These are phyloP conservation scores for Ochromonadaceae sp. DNA, from an alignment of 352 stramenopile genomes.

Conservation along the genomic window DNA sequence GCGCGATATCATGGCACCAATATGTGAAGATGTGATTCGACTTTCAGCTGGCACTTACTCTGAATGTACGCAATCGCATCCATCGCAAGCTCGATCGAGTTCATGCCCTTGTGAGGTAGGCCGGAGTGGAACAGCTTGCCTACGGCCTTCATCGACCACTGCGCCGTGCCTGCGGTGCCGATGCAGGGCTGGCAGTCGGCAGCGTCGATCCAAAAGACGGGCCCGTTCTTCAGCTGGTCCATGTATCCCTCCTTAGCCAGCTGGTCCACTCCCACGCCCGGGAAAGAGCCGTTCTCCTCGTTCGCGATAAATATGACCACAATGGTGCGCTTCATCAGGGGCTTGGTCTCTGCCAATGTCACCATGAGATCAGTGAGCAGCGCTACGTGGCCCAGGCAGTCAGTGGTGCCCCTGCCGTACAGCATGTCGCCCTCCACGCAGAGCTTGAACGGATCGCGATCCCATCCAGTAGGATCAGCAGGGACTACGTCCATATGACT, in stretches of 20 bases:
- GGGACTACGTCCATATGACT: conserved; percentile 77
- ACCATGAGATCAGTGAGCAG: conserved; percentile 29
- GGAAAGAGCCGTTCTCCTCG: conserved; percentile 49
- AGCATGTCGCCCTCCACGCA: conserved; percentile 71
- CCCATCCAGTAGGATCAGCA: conserved; percentile 69
- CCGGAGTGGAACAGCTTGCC: conserved; percentile 78
- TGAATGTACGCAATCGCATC: conserved; percentile 63
- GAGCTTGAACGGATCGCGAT: conserved; percentile 63
- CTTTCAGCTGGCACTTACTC: not conserved
- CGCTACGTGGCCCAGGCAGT: conserved; percentile 75
- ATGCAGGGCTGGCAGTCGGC: conserved; percentile 76
- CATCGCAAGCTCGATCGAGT: conserved; percentile 63
- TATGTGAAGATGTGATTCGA: no score
- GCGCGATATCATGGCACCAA: no score
- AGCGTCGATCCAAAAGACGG: conserved; percentile 74
- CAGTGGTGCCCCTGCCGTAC: conserved; percentile 70
- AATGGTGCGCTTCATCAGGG: conserved; percentile 52
- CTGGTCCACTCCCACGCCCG: conserved; percentile 63
- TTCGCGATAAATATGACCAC: conserved; percentile 71
- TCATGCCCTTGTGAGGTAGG: conserved; percentile 63
- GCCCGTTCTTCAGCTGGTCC: conserved; percentile 74
- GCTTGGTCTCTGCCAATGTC: conserved; percentile 19
- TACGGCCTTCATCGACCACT: conserved; percentile 67
- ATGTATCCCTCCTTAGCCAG: conserved; percentile 66
- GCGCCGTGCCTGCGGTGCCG: conserved; percentile 55